These are phyloP conservation scores for Pistacia atlantica DNA, from an alignment of 345 rosid genomes.

Conservation along the genomic window DNA sequence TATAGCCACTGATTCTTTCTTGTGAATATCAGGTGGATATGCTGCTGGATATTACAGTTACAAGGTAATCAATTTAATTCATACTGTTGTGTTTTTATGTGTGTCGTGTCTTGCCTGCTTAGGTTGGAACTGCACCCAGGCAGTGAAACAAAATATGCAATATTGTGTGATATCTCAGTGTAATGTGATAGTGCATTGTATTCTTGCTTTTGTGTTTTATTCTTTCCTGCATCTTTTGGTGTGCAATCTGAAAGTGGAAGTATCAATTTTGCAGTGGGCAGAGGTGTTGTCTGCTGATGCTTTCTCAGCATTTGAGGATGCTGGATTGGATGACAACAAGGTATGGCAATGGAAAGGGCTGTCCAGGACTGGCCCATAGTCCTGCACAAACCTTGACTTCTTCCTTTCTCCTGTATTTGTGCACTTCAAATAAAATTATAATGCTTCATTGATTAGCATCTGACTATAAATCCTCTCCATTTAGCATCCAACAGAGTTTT, in stretches of 20 bases:
- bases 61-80: slow-evolving; percentile 52
- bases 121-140: neutral
- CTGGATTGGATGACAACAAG: slow-evolving; percentile 74
- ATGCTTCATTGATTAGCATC: neutral
- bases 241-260: slow-evolving; percentile 26
- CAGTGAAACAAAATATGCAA: neutral
- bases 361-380: slow-evolving; percentile 4
- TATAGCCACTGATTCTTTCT: slow-evolving; percentile 7
- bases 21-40: slow-evolving; percentile 65
- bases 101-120: neutral
- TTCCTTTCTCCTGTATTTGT: neutral
- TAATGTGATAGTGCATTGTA: neutral
- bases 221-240: slow-evolving; percentile 3
- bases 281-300: slow-evolving; percentile 98
- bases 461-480: neutral
- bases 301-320: slow-evolving; percentile 95
- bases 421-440: neutral
- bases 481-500: neutral
- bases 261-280: slow-evolving; percentile 80
- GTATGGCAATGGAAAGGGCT: slow-evolving; percentile 37
- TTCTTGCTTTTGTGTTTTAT: slow-evolving; percentile 6
- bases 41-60: slow-evolving; percentile 98
- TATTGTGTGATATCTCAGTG: neutral
- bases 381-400: neutral
- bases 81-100: slow-evolving; percentile 3